phyloP scores from a whole-genome alignment of 1,284 basidiomycete genomes.

The Wallemia hederae region DNA sequence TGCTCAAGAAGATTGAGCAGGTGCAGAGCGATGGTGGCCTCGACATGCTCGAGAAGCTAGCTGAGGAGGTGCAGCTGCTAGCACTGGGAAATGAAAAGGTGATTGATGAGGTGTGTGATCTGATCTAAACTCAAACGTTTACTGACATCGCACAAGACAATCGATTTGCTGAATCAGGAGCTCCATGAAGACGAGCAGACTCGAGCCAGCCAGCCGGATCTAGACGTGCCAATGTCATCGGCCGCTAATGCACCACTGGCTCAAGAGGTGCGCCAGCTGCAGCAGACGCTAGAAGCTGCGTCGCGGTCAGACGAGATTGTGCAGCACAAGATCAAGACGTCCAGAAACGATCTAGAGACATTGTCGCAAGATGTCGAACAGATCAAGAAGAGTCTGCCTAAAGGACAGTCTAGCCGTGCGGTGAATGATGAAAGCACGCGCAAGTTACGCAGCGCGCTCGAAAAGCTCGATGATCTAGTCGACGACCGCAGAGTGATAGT shows the following conservation, averaged over 20 bases:
- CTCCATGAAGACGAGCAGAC: slow-evolving; percentile 49
- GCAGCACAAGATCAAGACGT: slow-evolving; percentile 35
- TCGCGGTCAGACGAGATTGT: slow-evolving; percentile 43
- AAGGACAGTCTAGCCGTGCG: slow-evolving; percentile 4
- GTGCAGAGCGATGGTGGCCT: slow-evolving; percentile 49
- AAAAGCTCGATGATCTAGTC: slow-evolving; percentile 46
- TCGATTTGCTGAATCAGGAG: slow-evolving; percentile 66
- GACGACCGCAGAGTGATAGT: slow-evolving; percentile 32
- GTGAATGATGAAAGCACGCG: slow-evolving; percentile 22
- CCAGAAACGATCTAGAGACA: slow-evolving; percentile 24
- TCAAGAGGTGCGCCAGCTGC: slow-evolving; percentile 35
- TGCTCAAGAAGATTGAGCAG: slow-evolving; percentile 62
- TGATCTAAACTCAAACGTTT: neutral
- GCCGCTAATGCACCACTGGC: neutral
- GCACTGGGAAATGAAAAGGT: slow-evolving; percentile 31
- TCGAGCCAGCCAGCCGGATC: slow-evolving; percentile 18
- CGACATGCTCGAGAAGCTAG: slow-evolving; percentile 33
- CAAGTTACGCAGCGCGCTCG: slow-evolving; percentile 47
- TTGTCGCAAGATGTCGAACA: neutral
- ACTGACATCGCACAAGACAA: slow-evolving; percentile 25
- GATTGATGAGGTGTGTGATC: slow-evolving; percentile 34
- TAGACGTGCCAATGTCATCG: slow-evolving; percentile 18
- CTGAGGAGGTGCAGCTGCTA: slow-evolving; percentile 42
- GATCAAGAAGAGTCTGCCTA: neutral
- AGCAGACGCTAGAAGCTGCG: slow-evolving; percentile 40